Evolutionary conservation across 371 early-diverging fungal genomes (phyloP).

Genomic region (Choanephora cucurbitarum): DNA sequence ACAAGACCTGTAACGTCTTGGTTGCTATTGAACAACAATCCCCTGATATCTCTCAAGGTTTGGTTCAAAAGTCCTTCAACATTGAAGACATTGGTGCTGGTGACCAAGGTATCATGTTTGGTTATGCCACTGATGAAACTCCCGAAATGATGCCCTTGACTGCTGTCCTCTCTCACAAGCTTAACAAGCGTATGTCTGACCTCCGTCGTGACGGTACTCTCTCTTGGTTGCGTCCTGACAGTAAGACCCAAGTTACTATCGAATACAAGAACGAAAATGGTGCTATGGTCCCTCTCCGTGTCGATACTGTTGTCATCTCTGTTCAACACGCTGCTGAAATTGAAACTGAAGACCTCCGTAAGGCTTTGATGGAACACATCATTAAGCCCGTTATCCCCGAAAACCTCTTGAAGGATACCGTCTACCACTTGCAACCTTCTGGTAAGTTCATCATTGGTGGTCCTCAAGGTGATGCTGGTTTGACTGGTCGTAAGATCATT

Average conservation of each 20-base stretch:
- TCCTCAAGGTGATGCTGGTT: constrained; percentile 99
- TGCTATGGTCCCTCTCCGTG: constrained; percentile 92
- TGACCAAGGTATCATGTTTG: constrained; percentile 99
- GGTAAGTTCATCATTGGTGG: constrained; percentile 99
- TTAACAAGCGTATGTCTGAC: constrained; percentile 94
- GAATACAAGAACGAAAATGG: constrained; percentile 97
- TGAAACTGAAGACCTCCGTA: constrained; percentile 80
- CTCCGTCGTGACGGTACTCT: constrained; percentile 92
- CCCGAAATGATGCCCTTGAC: constrained; percentile 99
- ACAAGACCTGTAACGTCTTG: constrained; percentile 99
- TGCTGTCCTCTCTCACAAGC: constrained; percentile 94
- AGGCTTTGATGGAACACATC: constrained; percentile 91
- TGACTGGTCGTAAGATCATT: constrained; percentile 99
- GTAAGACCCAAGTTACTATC: constrained; percentile 99
- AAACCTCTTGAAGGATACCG: constrained; percentile 89
- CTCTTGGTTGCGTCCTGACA: constrained; percentile 97
- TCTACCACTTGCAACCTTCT: constrained; percentile 98
- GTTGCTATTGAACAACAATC: constrained; percentile 99
- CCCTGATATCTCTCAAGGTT: constrained; percentile 97
- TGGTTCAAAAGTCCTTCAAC: constrained; percentile 86
- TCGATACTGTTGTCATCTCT: constrained; percentile 98
- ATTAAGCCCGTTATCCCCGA: constrained; percentile 94
- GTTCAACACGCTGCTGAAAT: constrained; percentile 97
- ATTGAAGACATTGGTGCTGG: constrained; percentile 98
- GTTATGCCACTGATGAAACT: constrained; percentile 98